These are phyloP conservation scores for Chytridium lagenaria DNA, from an alignment of 371 early-diverging fungal genomes.

Conservation along the genomic window DNA sequence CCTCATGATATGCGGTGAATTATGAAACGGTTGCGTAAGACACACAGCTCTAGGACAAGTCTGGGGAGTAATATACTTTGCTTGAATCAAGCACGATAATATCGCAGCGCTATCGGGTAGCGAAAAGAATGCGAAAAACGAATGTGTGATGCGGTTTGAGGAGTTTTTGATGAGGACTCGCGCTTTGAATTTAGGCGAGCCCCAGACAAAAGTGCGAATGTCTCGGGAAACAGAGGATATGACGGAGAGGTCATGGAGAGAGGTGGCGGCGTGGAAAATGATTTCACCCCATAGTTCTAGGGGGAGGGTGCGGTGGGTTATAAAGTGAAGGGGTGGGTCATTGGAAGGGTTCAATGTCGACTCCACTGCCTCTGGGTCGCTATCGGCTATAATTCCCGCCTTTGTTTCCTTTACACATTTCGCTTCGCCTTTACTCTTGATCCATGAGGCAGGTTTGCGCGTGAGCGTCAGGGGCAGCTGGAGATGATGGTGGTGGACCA, in stretches of 20 bases:
- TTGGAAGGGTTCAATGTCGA: no score
- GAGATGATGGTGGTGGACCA: no score
- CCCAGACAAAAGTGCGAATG: not conserved
- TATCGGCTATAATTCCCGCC: no score
- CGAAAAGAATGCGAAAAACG: slow-evolving; percentile 5
- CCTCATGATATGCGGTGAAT: slow-evolving; percentile 9
- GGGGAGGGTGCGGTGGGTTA: not conserved
- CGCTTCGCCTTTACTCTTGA: no score
- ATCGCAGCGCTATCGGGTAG: slow-evolving; percentile 3
- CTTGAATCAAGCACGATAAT: not conserved
- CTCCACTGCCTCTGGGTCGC: no score
- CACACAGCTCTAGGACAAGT: not conserved
- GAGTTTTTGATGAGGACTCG: slow-evolving; percentile 11
- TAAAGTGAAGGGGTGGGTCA: no score
- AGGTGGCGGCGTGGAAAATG: slow-evolving; percentile 8
- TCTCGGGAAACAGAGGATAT: not conserved
- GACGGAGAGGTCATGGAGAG: not conserved
- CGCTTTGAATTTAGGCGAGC: slow-evolving; percentile 5
- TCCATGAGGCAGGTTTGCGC: no score
- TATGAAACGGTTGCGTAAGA: slow-evolving; percentile 11
- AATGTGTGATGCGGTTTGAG: slow-evolving; percentile 6
- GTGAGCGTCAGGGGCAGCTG: no score
- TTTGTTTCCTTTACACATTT: no score
- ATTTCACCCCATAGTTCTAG: not conserved
- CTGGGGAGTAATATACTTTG: slow-evolving; percentile 9